These are phyloP conservation scores for Cyphellophora attinorum DNA, from an alignment of 2,329 filamentous ascomycete genomes.

Conservation along the genomic window DNA sequence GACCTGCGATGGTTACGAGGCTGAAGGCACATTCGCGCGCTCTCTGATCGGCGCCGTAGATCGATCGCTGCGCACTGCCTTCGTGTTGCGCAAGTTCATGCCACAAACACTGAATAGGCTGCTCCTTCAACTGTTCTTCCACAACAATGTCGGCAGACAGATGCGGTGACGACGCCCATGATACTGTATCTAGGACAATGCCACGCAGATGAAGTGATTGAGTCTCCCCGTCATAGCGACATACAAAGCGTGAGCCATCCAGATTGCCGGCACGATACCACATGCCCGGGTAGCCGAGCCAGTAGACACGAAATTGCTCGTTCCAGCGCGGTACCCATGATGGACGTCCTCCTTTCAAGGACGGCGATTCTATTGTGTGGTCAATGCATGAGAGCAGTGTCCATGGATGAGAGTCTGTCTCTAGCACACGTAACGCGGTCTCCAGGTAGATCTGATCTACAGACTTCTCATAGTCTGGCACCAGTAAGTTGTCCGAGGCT, in stretches of 20 bases:
- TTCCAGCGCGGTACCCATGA: slow-evolving; percentile 10
- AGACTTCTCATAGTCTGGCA: slow-evolving; percentile 8
- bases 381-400: slow-evolving; percentile 5
- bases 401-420: slow-evolving; percentile 4
- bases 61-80: background rate
- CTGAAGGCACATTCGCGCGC: slow-evolving; percentile 6
- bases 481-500: slow-evolving; percentile 1
- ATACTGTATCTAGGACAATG: slow-evolving; percentile 4
- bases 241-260: background rate
- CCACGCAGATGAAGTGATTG: slow-evolving; percentile 1
- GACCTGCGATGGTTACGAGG: slow-evolving; percentile 6
- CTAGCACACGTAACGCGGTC: slow-evolving; percentile 1
- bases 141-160: slow-evolving; percentile 1
- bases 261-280: slow-evolving; percentile 6
- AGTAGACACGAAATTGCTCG: slow-evolving; percentile 5
- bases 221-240: background rate
- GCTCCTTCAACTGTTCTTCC: slow-evolving; percentile 1
- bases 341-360: slow-evolving; percentile 2
- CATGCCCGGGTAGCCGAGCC: slow-evolving; percentile 6
- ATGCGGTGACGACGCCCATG: slow-evolving; percentile 2
- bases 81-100: background rate
- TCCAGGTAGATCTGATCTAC: slow-evolving; percentile 7
- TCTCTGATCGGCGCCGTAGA: slow-evolving; percentile 2
- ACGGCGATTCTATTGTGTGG: background rate
- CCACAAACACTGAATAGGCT: slow-evolving; percentile 3